Evolutionary conservation across 2,329 filamentous ascomycete genomes (phyloP).

Genomic region (Hypomyces rosellus): DNA sequence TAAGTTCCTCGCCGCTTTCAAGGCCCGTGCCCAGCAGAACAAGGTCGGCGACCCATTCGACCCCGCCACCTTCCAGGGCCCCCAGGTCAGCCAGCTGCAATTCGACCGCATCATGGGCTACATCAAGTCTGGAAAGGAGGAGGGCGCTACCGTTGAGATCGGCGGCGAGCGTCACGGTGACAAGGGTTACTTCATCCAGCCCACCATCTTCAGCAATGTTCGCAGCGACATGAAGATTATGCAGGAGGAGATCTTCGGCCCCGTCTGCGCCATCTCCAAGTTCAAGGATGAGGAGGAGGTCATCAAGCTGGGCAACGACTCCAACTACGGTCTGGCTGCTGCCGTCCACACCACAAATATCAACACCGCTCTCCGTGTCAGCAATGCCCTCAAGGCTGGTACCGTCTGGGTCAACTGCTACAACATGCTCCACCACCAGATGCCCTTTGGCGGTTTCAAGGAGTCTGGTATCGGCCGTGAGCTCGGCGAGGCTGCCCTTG

Average conservation of each 20-base stretch:
- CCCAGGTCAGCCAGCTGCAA: constrained; percentile 78
- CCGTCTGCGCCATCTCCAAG: constrained; percentile 78
- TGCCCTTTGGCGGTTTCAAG: constrained; percentile 71
- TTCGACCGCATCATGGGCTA: constrained; percentile 84
- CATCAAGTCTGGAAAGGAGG: constrained; percentile 61
- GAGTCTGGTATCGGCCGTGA: constrained; percentile 74
- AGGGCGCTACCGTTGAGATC: constrained; percentile 56
- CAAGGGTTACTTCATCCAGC: constrained; percentile 86
- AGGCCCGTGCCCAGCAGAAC: constrained; percentile 67
- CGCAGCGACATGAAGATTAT: constrained; percentile 82
- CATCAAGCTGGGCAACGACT: constrained; percentile 67
- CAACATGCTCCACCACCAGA: constrained; percentile 64
- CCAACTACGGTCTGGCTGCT: constrained; percentile 74
- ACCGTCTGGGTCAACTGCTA: constrained; percentile 56
- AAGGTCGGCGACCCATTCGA: constrained; percentile 78
- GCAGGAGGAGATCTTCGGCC: constrained; percentile 88
- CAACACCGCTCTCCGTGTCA: constrained; percentile 74
- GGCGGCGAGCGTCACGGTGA: constrained; percentile 51
- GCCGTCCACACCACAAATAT: constrained; percentile 78
- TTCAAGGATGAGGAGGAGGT: constrained; percentile 79
- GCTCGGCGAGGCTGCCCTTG: constrained; percentile 59
- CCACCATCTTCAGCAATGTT: constrained; percentile 84
- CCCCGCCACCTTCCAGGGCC: constrained; percentile 76
- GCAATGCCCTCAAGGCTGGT: constrained; percentile 67
- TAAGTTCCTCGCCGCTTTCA: constrained; percentile 77